These are phyloP conservation scores for Hypoxylon sp. DNA, from an alignment of 2,329 filamentous ascomycete species.

Conservation along the genomic window DNA sequence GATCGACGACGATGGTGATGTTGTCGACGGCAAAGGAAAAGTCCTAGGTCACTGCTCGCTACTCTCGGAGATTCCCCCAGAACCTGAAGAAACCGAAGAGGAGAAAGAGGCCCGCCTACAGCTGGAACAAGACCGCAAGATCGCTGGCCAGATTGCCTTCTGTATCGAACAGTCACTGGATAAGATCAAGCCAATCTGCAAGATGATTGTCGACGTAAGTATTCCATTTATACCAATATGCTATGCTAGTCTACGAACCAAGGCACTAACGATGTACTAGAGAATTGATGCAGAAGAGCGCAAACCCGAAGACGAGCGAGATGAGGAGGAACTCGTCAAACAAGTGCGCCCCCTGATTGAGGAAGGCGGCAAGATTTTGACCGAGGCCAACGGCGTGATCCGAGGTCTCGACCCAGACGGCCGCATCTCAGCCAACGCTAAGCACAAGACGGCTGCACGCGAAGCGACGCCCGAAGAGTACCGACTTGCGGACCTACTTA, in stretches of 20 bases:
- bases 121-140: conserved; percentile 76
- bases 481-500: conserved; percentile 84
- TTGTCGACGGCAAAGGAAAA: conserved; percentile 76
- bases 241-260: background rate
- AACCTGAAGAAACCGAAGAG: conserved; percentile 67
- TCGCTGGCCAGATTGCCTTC: conserved; percentile 80
- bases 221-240: background rate
- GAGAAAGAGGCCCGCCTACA: conserved; percentile 68
- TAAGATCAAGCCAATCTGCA: conserved; percentile 85
- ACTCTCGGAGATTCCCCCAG: conserved; percentile 67
- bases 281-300: conserved; percentile 84
- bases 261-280: conserved; percentile 57
- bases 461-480: conserved; percentile 88
- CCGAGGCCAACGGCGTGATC: conserved; percentile 88
- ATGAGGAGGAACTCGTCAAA: conserved; percentile 89
- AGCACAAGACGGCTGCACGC: conserved; percentile 79
- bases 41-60: conserved; percentile 77
- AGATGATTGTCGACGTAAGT: conserved; percentile 83
- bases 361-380: conserved; percentile 83
- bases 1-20: conserved; percentile 78
- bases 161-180: conserved; percentile 85
- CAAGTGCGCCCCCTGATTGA: conserved; percentile 91
- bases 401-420: conserved; percentile 91
- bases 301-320: conserved; percentile 86
- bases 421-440: conserved; percentile 85